phyloP scores from a whole-genome alignment of 2,329 filamentous ascomycete genomes.

The Fusarium irregulare region DNA sequence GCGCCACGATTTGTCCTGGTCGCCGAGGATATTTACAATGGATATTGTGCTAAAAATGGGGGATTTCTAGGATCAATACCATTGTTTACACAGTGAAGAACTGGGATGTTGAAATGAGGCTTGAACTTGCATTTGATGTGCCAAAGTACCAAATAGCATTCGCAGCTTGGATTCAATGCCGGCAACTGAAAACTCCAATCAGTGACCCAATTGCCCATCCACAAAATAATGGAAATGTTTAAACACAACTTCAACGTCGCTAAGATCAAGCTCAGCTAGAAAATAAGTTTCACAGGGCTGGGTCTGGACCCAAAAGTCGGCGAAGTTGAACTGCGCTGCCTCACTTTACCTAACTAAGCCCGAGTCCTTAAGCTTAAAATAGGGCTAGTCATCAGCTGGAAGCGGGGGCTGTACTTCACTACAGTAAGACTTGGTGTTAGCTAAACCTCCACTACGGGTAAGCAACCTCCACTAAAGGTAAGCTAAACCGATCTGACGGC shows the following conservation, averaged over 20 bases:
- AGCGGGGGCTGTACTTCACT: constrained; percentile 16
- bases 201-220: not conserved
- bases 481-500: constrained; percentile 20
- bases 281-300: constrained; percentile 5
- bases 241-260: not conserved
- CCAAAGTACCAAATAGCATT: not conserved
- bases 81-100: not conserved
- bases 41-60: not conserved
- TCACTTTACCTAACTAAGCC: constrained; percentile 5
- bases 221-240: not conserved
- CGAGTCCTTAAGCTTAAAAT: constrained; percentile 35
- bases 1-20: not conserved
- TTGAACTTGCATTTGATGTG: not conserved
- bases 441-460: not conserved
- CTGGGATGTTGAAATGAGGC: not conserved
- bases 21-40: not conserved
- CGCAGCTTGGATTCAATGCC: not conserved
- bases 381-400: constrained; percentile 26
- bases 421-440: not conserved
- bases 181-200: not conserved
- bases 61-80: not conserved
- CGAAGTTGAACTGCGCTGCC: not conserved
- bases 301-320: not conserved
- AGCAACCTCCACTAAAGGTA: not conserved
- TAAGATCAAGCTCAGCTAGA: not conserved